A percentile compares a stretch with the other conserved stretches of the same genome.
Evolutionary conservation across 257 asterid genomes (phyloP).

Genomic region (Petunia secreta): DNA sequence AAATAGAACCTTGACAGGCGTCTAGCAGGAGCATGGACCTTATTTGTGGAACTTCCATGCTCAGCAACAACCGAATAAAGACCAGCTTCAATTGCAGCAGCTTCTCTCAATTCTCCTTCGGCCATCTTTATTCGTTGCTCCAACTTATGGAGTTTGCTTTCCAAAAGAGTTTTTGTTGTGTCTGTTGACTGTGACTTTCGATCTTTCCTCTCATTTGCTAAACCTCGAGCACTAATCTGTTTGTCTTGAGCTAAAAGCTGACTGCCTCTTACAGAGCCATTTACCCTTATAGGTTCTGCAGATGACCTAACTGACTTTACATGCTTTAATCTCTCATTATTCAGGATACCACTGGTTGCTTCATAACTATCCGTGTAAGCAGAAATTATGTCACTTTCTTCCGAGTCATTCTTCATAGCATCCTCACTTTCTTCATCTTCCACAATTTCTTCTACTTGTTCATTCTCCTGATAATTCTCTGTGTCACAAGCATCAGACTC

Average conservation of each 20-base stretch:
- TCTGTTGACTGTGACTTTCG: conserved; percentile 45
- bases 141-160: conserved; percentile 54
- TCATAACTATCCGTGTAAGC: conserved; percentile 32
- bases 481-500: background rate
- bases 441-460: conserved; percentile 30
- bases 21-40: conserved; percentile 90
- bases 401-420: conserved; percentile 26
- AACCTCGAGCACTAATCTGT: conserved; percentile 33
- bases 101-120: conserved; percentile 78
- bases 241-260: conserved; percentile 34
- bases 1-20: conserved; percentile 80
- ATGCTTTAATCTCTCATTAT: conserved; percentile 47
- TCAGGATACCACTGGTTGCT: conserved; percentile 32
- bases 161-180: conserved; percentile 45
- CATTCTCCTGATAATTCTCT: conserved; percentile 37
- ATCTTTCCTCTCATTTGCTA: conserved; percentile 41
- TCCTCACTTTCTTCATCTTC: conserved; percentile 38
- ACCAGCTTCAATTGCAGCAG: conserved; percentile 80
- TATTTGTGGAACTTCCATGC: conserved; percentile 76
- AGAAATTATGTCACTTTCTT: conserved; percentile 39
- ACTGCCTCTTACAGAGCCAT: conserved; percentile 44
- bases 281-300: conserved; percentile 51
- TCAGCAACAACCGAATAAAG: conserved; percentile 80
- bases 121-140: conserved; percentile 56
- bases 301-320: conserved; percentile 68